Evolutionary conservation across 73 alveolate species (phyloP), one percentile per base, ranked within the genome.

Genomic region (Effrenium voratum): DNA sequence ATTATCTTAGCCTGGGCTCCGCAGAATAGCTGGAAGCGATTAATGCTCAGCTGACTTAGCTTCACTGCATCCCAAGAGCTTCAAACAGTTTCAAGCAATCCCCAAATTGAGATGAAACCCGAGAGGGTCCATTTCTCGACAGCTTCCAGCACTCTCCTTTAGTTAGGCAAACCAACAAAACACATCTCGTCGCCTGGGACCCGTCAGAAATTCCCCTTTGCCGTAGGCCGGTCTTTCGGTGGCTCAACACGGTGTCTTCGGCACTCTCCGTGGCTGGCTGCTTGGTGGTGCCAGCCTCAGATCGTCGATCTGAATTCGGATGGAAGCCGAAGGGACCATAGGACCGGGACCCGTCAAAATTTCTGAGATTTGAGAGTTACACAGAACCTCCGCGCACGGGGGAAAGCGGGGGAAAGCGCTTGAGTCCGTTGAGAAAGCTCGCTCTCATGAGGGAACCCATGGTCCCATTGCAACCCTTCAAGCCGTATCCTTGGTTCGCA

Each of bases 161-260:
- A 55, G 68, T 55, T 55, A 0, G 32, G 1, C 32, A 55, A 19
- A 55, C 68, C 32, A 19, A 19, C 32, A 19, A 55, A 28, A 55
- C 68, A 55, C 68, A 55, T 28, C 15, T 19, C 68, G 32, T 55
- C 68, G n/a, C 80, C 41, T 3, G 13, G 36, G 68, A 55, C 22
- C 68, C 80, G 26, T 68, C n/a, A n/a, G 43, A n/a, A 3, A 68
- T n/a, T 19, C 15, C 32, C 10, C 41, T 40, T 40, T 30, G 6
- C n/a, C 81, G 47, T 10, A 87, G 95, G 95, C 95, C 95, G 0
- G 28, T 66, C 38, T 88, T 88, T 38, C 84, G 60, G 50, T 30
- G 49, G 43, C 95, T 88, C 73, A 88, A 63, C 60, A 73, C 95
- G 44, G 85, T 88, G 72, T 88, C 95, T 41, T 88, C 95, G 55